Percentiles rank a stretch among this genome's conserved stretches.
Evolutionary conservation across 371 early-diverging fungal species (phyloP).

Genomic region (Funneliformis caledonium): DNA sequence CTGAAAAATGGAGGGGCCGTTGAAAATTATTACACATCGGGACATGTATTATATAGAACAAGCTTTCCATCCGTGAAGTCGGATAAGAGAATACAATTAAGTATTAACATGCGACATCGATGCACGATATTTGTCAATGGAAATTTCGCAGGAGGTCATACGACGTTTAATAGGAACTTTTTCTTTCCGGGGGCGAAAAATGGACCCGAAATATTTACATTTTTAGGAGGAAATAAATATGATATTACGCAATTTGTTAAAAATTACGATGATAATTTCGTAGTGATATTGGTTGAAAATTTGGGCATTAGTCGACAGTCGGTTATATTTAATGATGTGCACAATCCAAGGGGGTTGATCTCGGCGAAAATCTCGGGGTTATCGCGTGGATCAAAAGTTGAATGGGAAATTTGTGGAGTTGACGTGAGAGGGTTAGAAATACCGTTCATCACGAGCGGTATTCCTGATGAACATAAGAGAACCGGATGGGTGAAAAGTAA

Average conservation of each 20-base stretch:
- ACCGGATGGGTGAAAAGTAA: conserved; percentile 7
- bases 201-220: conserved; percentile 73
- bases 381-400: conserved; percentile 42
- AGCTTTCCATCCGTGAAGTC: conserved; percentile 33
- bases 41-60: conserved; percentile 69
- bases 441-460: conserved; percentile 69
- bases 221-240: conserved; percentile 59
- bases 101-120: conserved; percentile 74
- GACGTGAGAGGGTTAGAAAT: conserved; percentile 64
- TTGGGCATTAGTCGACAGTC: conserved; percentile 79
- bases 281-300: conserved; percentile 76
- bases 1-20: conserved; percentile 46
- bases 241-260: conserved; percentile 46
- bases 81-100: conserved; percentile 46
- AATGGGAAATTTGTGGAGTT: conserved; percentile 81
- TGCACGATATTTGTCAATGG: conserved; percentile 74
- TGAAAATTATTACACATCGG: conserved; percentile 68
- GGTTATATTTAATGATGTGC: conserved; percentile 76
- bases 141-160: conserved; percentile 74
- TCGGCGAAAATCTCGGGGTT: conserved; percentile 59
- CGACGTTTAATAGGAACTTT: conserved; percentile 71
- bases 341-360: conserved; percentile 77
- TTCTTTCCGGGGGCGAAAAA: conserved; percentile 68
- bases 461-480: conserved; percentile 69
- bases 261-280: conserved; percentile 52